Evolutionary conservation across 176 grass and related monocot genomes (phyloP).

Genomic region (Poa annua): DNA sequence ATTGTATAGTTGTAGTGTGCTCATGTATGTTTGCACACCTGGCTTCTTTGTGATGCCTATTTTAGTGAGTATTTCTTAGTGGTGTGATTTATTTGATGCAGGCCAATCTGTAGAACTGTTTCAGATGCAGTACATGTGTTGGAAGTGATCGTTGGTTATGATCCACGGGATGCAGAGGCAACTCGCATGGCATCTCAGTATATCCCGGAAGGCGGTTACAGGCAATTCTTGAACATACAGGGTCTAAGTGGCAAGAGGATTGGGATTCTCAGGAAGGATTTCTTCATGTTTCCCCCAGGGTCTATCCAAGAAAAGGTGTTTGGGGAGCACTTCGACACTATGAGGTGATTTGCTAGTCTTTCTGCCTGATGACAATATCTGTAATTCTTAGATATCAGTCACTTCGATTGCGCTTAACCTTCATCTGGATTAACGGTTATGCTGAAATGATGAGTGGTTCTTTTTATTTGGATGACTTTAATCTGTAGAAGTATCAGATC

Average conservation of each 20-base stretch:
- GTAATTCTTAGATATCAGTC: neutral
- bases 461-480: neutral
- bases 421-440: neutral
- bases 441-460: neutral
- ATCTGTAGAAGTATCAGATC: neutral
- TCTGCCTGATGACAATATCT: neutral
- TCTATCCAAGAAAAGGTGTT: slow-evolving; percentile 61
- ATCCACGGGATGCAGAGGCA: slow-evolving; percentile 55
- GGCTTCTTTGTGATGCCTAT: neutral
- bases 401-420: neutral
- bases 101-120: slow-evolving; percentile 74
- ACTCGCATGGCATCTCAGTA: slow-evolving; percentile 57
- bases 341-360: slow-evolving; percentile 42
- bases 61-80: neutral
- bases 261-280: slow-evolving; percentile 67
- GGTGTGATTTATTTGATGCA: slow-evolving; percentile 28
- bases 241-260: slow-evolving; percentile 72
- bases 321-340: slow-evolving; percentile 60
- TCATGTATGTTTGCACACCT: neutral
- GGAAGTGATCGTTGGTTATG: slow-evolving; percentile 76
- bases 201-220: slow-evolving; percentile 72
- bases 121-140: slow-evolving; percentile 76
- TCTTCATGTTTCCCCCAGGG: slow-evolving; percentile 51
- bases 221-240: slow-evolving; percentile 61
- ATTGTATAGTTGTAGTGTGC: neutral